A percentile compares a stretch with the other conserved stretches of the same genome.
Conservation (phyloP, 345 rosid genomes). For the Anastatica hierochuntica region DNA sequence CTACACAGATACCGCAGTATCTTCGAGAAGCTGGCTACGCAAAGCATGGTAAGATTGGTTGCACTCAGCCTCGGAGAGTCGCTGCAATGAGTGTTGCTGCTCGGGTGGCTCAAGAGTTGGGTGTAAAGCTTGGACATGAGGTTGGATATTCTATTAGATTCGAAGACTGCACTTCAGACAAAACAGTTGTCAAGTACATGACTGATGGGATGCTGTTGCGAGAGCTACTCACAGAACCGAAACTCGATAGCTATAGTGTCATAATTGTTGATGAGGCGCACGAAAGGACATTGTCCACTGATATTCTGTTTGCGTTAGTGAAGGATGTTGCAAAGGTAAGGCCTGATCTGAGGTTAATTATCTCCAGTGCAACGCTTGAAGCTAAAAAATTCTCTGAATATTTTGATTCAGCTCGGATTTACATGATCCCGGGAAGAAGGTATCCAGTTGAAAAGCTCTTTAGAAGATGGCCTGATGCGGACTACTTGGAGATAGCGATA, state of each 20-base stretch:
- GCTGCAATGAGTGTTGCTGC: constrained; percentile 97
- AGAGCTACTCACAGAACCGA: constrained; percentile 83
- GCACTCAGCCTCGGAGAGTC: constrained; percentile 91
- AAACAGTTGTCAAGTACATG: constrained; percentile 81
- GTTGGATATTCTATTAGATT: constrained; percentile 94
- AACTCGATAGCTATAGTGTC: constrained; percentile 73
- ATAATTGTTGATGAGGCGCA: constrained; percentile 94
- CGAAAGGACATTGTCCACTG: constrained; percentile 90
- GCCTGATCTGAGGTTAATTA: constrained; percentile 68
- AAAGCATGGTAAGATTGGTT: constrained; percentile 72
- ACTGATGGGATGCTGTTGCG: constrained; percentile 95
- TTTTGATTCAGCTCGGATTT: constrained; percentile 80
- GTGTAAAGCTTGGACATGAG: constrained; percentile 88
- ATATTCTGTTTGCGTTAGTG: constrained; percentile 33
- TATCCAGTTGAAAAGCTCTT: constrained; percentile 80
- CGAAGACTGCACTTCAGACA: constrained; percentile 90
- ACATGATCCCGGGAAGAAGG: constrained; percentile 83
- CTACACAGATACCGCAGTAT: constrained; percentile 89
- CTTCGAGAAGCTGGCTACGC: constrained; percentile 87
- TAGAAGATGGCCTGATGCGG: constrained; percentile 67
- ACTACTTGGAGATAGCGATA: constrained; percentile 74
- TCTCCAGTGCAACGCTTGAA: constrained; percentile 93
- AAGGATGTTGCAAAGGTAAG: constrained; percentile 72
- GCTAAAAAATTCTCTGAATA: constrained; percentile 91
- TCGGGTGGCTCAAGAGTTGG: constrained; percentile 85